Conservation (phyloP, 169 alveolate species). For the Plasmodium blacklocki region DNA sequence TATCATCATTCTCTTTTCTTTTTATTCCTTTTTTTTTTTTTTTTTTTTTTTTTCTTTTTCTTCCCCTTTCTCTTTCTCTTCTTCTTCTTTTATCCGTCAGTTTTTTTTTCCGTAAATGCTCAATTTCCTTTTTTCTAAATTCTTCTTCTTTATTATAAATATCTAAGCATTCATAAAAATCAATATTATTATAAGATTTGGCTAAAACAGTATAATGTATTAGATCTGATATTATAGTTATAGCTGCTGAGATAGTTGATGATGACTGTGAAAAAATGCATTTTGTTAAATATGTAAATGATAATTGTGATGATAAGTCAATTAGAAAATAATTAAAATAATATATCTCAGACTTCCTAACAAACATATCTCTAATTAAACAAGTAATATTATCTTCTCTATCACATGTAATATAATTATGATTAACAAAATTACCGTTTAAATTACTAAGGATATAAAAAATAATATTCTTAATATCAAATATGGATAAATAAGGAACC, state of each 20-base stretch:
- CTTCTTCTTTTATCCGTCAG: constrained; percentile 24
- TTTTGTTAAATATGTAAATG: constrained; percentile 32
- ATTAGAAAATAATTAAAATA: constrained; percentile 62
- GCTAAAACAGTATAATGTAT: constrained; percentile 39
- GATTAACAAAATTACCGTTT: constrained; percentile 33
- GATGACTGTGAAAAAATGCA: constrained; percentile 63
- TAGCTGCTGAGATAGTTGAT: constrained; percentile 69
- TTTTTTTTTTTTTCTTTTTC: no score
- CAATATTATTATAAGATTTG: constrained; percentile 35
- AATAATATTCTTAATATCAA: constrained; percentile 53
- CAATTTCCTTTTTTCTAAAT: constrained; percentile 17
- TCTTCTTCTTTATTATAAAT: constrained; percentile 53
- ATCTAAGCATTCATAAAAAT: constrained; percentile 54
- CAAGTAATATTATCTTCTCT: constrained; percentile 66
- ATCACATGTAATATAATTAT: constrained; percentile 27
- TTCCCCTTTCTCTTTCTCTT: not conserved
- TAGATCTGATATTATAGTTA: constrained; percentile 47
- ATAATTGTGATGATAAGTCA: constrained; percentile 48
- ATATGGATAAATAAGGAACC: constrained; percentile 38
- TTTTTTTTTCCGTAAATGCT: constrained; percentile 19
- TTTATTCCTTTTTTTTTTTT: no score
- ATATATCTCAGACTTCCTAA: constrained; percentile 55
- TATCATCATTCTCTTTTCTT: no score
- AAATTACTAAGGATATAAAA: constrained; percentile 45
- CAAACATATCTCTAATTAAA: constrained; percentile 67